These are phyloP conservation scores for Exophiala viscosa DNA, from an alignment of 2,329 filamentous ascomycete species.

Conservation along the genomic window DNA sequence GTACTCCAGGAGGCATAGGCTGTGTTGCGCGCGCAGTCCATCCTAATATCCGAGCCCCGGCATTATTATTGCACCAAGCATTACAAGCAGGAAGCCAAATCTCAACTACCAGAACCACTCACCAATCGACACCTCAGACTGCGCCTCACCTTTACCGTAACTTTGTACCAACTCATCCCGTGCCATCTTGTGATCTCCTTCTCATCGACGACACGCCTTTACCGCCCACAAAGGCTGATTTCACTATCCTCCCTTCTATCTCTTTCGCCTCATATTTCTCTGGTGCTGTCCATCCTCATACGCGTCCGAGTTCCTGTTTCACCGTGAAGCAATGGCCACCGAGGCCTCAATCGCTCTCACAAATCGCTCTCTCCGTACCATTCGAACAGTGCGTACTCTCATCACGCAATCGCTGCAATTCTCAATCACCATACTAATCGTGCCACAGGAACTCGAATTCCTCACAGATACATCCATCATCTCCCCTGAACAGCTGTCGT, in stretches of 20 bases:
- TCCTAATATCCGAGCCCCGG: too few relatives aligned
- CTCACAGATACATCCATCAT: constrained; percentile 81
- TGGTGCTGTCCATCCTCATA: constrained; percentile 2
- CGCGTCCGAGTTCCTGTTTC: constrained; percentile 15
- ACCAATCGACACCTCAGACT: constrained; percentile 2
- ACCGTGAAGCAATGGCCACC: constrained; percentile 27
- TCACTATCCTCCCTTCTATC: constrained; percentile 17
- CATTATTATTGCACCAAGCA: too few relatives aligned
- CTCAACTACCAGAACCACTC: neutral
- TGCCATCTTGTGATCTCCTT: neutral
- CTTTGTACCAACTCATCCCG: neutral
- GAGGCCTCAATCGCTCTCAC: constrained; percentile 54
- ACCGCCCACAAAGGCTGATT: constrained; percentile 12
- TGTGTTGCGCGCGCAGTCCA: too few relatives aligned
- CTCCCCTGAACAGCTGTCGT: constrained; percentile 68
- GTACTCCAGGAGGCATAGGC: too few relatives aligned
- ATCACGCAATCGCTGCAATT: constrained; percentile 4
- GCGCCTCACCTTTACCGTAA: constrained; percentile 7
- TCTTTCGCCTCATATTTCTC: constrained; percentile 7
- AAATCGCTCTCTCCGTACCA: constrained; percentile 80
- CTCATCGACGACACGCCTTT: constrained; percentile 12
- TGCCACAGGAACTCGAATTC: constrained; percentile 75
- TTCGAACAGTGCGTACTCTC: constrained; percentile 67
- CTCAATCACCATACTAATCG: constrained; percentile 11
- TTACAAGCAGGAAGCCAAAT: neutral